Conservation (phyloP, 2,329 filamentous ascomycete genomes). For the Botryotinia narcissicola region DNA sequence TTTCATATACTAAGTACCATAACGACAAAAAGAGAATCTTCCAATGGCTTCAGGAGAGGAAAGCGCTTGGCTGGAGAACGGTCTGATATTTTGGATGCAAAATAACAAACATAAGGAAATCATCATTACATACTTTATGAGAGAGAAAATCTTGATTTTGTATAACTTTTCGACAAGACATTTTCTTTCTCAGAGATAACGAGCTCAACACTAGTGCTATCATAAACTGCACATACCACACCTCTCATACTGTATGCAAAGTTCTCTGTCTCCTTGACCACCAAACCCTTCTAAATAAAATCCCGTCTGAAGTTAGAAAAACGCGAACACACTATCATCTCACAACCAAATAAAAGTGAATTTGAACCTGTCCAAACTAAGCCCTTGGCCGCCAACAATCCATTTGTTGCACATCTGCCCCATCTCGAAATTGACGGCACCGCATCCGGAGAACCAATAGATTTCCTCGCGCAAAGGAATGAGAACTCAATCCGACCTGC, state of each 20-base stretch:
- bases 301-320: not conserved
- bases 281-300: not conserved
- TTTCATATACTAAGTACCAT: not conserved
- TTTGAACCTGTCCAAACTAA: not conserved
- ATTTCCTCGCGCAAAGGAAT: not conserved
- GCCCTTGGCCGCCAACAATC: not conserved
- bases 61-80: not conserved
- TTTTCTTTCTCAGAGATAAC: not conserved
- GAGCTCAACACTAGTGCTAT: not conserved
- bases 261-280: not conserved
- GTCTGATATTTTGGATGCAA: not conserved
- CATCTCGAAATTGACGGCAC: not conserved
- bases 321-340: not conserved
- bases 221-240: not conserved
- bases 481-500: too few species aligned
- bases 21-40: not conserved
- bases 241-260: not conserved
- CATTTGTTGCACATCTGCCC: not conserved
- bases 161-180: too few species aligned
- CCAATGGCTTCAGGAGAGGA: not conserved
- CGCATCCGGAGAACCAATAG: not conserved
- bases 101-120: not conserved
- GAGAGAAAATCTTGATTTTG: not conserved
- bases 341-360: not conserved
- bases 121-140: fast-evolving